phyloP scores from a whole-genome alignment of 129 eudicot species.

The Ambrosia artemisiifolia region DNA sequence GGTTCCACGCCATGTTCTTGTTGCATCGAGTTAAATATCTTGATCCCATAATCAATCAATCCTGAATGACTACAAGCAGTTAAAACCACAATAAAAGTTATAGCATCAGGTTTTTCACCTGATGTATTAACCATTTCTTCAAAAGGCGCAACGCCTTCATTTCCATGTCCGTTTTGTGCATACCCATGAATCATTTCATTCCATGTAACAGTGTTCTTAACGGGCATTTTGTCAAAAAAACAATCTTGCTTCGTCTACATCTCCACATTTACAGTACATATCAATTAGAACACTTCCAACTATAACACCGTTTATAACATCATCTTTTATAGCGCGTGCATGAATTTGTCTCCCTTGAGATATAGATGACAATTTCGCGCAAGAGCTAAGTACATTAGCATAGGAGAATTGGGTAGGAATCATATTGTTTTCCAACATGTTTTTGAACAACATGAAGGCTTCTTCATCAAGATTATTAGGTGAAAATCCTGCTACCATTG shows the following conservation, averaged over 20 bases:
- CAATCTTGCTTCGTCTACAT: constrained; percentile 46
- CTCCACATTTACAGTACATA: constrained; percentile 86
- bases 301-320: constrained; percentile 43
- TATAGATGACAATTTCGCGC: constrained; percentile 54
- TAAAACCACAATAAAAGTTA: constrained; percentile 68
- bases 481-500: constrained; percentile 73
- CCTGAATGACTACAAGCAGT: constrained; percentile 90
- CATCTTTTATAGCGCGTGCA: constrained; percentile 50
- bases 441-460: constrained; percentile 56
- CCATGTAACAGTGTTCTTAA: constrained; percentile 63
- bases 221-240: constrained; percentile 61
- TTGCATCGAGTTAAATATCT: constrained; percentile 64
- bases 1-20: constrained; percentile 52
- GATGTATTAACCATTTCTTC: constrained; percentile 40
- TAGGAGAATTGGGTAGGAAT: constrained; percentile 64
- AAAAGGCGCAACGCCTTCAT: constrained; percentile 55
- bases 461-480: constrained; percentile 50
- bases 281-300: constrained; percentile 73
- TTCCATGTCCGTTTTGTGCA: constrained; percentile 78
- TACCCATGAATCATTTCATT: constrained; percentile 91
- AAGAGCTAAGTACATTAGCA: constrained; percentile 54
- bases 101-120: constrained; percentile 52
- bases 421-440: constrained; percentile 54
- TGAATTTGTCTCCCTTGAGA: constrained; percentile 79
- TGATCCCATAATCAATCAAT: constrained; percentile 59